Percentiles rank a stretch among this genome's conserved stretches.
Evolutionary conservation across 441 rosid genomes (phyloP).

Genomic region (Pelargonium myrrhifolium): DNA sequence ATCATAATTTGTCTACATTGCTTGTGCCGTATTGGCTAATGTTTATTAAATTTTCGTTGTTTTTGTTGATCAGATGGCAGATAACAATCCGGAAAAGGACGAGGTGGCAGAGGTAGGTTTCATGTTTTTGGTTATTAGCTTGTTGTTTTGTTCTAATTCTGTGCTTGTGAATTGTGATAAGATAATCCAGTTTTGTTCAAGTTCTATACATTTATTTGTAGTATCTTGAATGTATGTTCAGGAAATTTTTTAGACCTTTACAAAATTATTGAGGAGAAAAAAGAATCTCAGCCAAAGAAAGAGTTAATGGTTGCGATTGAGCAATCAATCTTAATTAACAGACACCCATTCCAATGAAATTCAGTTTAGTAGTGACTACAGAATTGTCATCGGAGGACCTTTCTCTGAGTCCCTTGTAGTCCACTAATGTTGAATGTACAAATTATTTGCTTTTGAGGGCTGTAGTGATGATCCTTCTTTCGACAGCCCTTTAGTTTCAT

Average conservation of each 20-base stretch:
- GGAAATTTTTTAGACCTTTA: neutral
- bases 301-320: too few species aligned
- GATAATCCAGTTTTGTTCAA: too few species aligned
- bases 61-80: slow-evolving; percentile 37
- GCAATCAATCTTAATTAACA: too few species aligned
- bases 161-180: neutral
- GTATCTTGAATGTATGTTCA: neutral
- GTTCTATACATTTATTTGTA: neutral
- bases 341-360: too few species aligned
- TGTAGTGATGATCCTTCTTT: neutral
- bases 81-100: slow-evolving; percentile 36
- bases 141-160: neutral
- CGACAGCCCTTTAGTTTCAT: neutral
- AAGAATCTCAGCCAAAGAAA: too few species aligned
- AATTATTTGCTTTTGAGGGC: neutral
- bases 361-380: neutral
- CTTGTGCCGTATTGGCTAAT: neutral
- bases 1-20: too few species aligned
- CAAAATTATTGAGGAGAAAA: too few species aligned
- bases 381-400: neutral
- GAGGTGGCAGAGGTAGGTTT: slow-evolving; percentile 51
- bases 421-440: neutral
- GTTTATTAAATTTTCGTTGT: neutral
- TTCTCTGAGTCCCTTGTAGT: neutral
- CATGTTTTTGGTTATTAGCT: neutral